Base-by-base conservation (phyloP, 192 early-diverging fungal species). In the Rhizoclosmatium globosum region DNA sequence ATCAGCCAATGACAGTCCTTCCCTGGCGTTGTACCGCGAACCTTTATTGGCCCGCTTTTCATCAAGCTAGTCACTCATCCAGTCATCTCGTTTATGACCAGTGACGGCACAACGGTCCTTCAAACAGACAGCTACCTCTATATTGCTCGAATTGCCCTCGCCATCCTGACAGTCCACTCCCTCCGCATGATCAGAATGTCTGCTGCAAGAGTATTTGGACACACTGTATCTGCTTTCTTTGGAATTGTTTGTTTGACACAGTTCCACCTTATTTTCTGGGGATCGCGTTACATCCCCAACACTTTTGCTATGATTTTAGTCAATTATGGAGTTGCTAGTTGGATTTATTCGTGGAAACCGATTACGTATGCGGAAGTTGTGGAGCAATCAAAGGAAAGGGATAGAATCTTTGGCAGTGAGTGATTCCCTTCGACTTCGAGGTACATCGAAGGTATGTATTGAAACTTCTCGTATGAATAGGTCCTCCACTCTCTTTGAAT, bases 21-120 rank as follows among this genome's bases (percentile, higher is more conserved):
- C 81, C 96, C 97, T 2, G 97, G 97, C 43, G 97, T 96, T 23
- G 96, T 99, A 11, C 97, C 97, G 65, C 87, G 97, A 47, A 95
- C 96, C 31, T 99, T 97, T 81, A 67, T 97, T 45, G 95, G 95
- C 17, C 93, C 97, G 4, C 78, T 95, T 56, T 13, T 89, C n/a
- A 41, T 97, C 47, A 82, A 83, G 19, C n/a, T 74, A 3, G 9
- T 69, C 11, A 4, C 71, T 15, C 64, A 74, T 53, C 79, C 69
- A 9, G 58, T 47, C 9, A 44, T 79, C 47, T 43, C 68, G 0
- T 7, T 79, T 11, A 7, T 79, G 31, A 65, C 68, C 23, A 9
- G 21, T 3, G 69, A 73, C 61, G 62, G 62, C 9, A 73, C 9
- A 42, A 19, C 13, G 6, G n/a, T 45, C 44, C 19, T 78, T 19